A percentile compares a stretch with the other conserved stretches of the same genome.
Evolutionary conservation across 1,139 yeast genomes (phyloP).

Genomic region (Hemisphaericaspora lyxosophila): DNA sequence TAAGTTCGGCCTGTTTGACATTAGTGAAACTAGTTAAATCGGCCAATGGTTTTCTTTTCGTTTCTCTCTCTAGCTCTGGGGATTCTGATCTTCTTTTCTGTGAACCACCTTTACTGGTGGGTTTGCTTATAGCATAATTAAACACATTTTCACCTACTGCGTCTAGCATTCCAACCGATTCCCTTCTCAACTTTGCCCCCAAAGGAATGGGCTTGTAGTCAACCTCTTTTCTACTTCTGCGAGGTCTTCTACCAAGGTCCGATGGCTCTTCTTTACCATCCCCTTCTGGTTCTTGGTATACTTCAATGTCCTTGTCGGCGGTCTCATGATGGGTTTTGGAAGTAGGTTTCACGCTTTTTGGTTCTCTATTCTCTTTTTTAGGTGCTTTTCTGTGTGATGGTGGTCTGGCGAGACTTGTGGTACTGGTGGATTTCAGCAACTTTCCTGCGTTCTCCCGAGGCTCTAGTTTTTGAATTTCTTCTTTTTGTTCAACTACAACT

Average conservation of each 20-base stretch:
- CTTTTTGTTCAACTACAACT: neutral
- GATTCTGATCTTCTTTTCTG: constrained; percentile 6
- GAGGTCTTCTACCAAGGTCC: constrained; percentile 8
- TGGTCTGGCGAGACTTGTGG: neutral
- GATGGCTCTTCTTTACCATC: neutral
- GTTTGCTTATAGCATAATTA: constrained; percentile 43
- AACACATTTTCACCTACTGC: constrained; percentile 42
- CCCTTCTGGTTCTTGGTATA: neutral
- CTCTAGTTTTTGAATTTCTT: neutral
- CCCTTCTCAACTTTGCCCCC: constrained; percentile 69
- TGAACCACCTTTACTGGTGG: constrained; percentile 3
- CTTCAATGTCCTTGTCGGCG: constrained; percentile 1
- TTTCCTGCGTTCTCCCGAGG: neutral
- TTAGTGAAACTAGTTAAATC: constrained; percentile 17
- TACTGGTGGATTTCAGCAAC: neutral
- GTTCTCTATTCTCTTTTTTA: too few relatives aligned
- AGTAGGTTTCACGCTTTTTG: neutral
- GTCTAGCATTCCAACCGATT: constrained; percentile 57
- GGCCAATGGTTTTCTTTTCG: constrained; percentile 21
- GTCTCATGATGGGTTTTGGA: neutral
- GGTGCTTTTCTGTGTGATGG: neutral
- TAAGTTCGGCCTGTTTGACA: neutral
- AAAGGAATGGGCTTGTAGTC: constrained; percentile 71
- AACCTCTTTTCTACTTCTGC: constrained; percentile 36
- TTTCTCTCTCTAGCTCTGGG: constrained; percentile 3